phyloP scores from a whole-genome alignment of 1,284 basidiomycete species.

The Cutaneotrichosporon cavernicola region DNA sequence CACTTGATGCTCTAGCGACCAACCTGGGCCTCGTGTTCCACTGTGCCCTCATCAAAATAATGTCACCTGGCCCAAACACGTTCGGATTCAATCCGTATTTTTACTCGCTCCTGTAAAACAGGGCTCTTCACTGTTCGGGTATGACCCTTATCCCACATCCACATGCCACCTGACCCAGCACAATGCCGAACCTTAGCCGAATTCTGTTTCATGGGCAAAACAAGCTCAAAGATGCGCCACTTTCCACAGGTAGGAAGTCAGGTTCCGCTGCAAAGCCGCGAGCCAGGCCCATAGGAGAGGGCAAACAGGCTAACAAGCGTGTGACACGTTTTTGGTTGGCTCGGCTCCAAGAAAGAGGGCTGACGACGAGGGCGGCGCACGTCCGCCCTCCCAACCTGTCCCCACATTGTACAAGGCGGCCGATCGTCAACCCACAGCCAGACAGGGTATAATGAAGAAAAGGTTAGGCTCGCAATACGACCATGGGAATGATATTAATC shows the following conservation, averaged over 20 bases:
- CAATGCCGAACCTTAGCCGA: neutral
- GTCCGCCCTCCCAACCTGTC: no score
- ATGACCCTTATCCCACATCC: neutral
- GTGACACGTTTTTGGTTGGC: neutral
- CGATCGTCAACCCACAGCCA: no score
- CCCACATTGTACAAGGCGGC: no score
- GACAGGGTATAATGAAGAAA: no score
- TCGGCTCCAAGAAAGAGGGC: neutral
- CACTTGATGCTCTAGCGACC: neutral
- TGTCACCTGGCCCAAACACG: neutral
- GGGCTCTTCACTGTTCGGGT: neutral
- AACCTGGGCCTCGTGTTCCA: neutral
- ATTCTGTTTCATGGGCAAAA: neutral
- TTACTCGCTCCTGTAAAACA: no score
- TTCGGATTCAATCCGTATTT: neutral
- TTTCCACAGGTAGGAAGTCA: neutral
- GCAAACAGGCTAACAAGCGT: neutral
- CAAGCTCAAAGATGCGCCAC: neutral
- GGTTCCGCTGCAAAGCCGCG: neutral
- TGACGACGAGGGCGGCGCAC: neutral
- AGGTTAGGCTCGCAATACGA: no score
- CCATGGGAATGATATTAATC: no score
- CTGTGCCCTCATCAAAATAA: neutral
- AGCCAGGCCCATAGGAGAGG: neutral
- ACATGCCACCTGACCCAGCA: neutral